Evolutionary conservation across 371 early-diverging fungal genomes (phyloP).

Genomic region (Mucor indicus): DNA sequence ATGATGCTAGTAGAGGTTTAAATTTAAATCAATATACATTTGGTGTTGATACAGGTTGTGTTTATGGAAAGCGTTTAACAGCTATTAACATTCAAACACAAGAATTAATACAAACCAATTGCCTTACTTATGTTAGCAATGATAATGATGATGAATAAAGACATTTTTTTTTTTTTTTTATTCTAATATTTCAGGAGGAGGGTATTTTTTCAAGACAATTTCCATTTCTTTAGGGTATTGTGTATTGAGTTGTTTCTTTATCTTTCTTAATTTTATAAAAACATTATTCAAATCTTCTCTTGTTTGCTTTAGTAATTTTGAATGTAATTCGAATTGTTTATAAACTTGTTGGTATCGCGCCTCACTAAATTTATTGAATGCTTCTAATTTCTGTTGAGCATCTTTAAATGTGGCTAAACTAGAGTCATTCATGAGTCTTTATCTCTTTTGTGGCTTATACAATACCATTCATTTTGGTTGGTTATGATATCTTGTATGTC

Average conservation of each 20-base stretch:
- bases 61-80: conserved; percentile 59
- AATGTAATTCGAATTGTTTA: conserved; percentile 42
- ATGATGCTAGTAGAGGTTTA: conserved; percentile 63
- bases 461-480: background rate
- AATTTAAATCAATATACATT: conserved; percentile 49
- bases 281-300: conserved; percentile 41
- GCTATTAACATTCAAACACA: conserved; percentile 44
- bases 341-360: conserved; percentile 43
- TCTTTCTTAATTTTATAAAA: conserved; percentile 33
- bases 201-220: conserved; percentile 22
- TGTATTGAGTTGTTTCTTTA: conserved; percentile 29
- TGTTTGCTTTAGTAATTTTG: conserved; percentile 34
- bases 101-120: conserved; percentile 31
- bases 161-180: conserved; percentile 9
- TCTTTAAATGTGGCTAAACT: conserved; percentile 27
- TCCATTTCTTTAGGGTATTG: conserved; percentile 38
- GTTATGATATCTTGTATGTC: background rate
- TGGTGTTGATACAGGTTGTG: conserved; percentile 72
- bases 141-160: conserved; percentile 3
- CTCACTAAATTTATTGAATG: conserved; percentile 48
- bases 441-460: background rate
- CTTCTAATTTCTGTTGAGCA: conserved; percentile 28
- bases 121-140: conserved; percentile 12
- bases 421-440: too few species aligned
- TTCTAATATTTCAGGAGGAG: conserved; percentile 29